A percentile compares a stretch with the other conserved stretches of the same genome.
Conservation (phyloP, 2,329 filamentous ascomycete genomes). For the Cryphonectria parasitica region DNA sequence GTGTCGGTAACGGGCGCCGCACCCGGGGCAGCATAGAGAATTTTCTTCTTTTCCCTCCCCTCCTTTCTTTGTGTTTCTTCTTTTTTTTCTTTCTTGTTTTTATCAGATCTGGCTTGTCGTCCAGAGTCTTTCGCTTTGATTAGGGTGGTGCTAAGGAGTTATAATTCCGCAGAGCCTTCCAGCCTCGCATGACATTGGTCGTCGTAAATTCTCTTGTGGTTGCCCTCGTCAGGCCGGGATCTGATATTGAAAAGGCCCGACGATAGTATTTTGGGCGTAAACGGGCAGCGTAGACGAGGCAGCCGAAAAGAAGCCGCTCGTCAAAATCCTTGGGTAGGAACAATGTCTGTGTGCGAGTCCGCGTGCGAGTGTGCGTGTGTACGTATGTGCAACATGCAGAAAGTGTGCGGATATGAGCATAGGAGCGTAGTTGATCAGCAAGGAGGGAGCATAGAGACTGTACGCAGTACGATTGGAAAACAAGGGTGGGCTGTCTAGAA, state of each 20-base stretch:
- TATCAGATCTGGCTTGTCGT: not conserved
- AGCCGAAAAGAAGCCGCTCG: not conserved
- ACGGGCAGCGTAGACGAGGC: not conserved
- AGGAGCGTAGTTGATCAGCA: not conserved
- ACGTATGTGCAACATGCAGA: not conserved
- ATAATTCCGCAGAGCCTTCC: constrained; percentile 6
- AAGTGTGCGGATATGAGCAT: not conserved
- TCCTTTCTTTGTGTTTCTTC: not conserved
- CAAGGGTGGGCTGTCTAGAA: not conserved
- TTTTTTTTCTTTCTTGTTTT: not conserved
- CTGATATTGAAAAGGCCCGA: not conserved
- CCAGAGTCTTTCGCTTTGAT: not conserved
- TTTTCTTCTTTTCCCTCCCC: not conserved
- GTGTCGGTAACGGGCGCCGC: constrained; percentile 15
- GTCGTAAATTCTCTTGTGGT: not conserved
- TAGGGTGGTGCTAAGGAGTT: constrained; percentile 12
- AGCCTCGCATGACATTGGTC: constrained; percentile 17
- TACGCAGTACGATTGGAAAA: not conserved
- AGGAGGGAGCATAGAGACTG: not conserved
- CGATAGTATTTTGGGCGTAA: not conserved
- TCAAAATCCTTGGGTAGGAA: not conserved
- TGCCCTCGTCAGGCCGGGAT: not conserved
- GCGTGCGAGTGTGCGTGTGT: not conserved
- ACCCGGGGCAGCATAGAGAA: constrained; percentile 20
- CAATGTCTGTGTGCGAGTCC: not conserved